Evolutionary conservation across 441 rosid genomes (phyloP).

Genomic region (Gossypium schwendimanii): DNA sequence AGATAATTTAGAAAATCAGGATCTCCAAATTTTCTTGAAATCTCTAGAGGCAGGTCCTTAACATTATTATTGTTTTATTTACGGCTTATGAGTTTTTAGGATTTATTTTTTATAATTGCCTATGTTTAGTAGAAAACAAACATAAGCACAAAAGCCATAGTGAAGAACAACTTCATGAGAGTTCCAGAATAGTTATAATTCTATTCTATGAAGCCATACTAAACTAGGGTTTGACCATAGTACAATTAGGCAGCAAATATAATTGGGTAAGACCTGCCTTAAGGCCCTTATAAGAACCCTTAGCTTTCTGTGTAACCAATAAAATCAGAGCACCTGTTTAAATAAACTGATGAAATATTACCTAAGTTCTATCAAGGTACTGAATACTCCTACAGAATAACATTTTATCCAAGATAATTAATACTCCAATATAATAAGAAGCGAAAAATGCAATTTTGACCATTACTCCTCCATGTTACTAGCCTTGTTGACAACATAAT

Average conservation of each 20-base stretch:
- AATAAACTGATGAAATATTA: background rate
- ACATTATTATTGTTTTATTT: background rate
- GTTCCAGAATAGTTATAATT: background rate
- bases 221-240: background rate
- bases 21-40: background rate
- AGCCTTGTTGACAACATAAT: background rate
- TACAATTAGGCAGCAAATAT: background rate
- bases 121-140: background rate
- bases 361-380: conserved; percentile 1
- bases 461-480: background rate
- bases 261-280: background rate
- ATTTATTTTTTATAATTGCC: background rate
- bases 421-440: background rate
- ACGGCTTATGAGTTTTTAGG: background rate
- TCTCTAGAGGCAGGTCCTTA: background rate
- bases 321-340: background rate
- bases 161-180: background rate
- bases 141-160: background rate
- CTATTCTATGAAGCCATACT: background rate
- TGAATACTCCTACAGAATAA: background rate
- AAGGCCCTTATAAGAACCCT: background rate
- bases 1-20: background rate
- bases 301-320: background rate
- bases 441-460: background rate
- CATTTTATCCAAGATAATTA: background rate